Percentiles rank a stretch among this genome's conserved stretches.
phyloP scores from a whole-genome alignment of 108 stramenopile genomes.

The Cafeteria roenbergensis region DNA sequence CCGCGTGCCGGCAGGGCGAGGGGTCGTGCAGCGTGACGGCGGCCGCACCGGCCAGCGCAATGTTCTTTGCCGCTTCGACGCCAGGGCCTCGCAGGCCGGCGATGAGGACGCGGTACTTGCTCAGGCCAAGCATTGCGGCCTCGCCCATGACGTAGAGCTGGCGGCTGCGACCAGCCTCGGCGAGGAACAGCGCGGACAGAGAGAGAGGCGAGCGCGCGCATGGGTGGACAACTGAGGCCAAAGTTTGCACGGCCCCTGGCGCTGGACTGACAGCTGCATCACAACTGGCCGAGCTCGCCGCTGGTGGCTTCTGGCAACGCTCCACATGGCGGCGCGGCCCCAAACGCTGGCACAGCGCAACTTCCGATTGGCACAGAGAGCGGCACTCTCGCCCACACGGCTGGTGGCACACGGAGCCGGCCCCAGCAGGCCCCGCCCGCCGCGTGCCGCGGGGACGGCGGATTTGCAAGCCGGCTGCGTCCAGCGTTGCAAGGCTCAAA shows the following conservation, averaged over 20 bases:
- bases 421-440: no score
- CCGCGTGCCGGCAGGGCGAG: neutral
- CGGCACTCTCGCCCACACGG: neutral
- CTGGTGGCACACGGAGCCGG: neutral
- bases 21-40: slow-evolving; percentile 13
- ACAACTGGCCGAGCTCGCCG: no score
- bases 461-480: no score
- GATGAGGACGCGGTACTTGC: slow-evolving; percentile 68
- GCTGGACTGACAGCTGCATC: no score
- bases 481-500: no score
- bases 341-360: no score
- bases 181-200: neutral
- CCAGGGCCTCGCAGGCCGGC: slow-evolving; percentile 77
- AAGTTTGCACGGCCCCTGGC: no score
- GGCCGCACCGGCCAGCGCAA: slow-evolving; percentile 72
- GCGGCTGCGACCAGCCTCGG: slow-evolving; percentile 26
- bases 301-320: no score
- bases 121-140: slow-evolving; percentile 90
- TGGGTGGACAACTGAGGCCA: no score
- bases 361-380: neutral
- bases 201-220: neutral
- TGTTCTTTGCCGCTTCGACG: slow-evolving; percentile 83
- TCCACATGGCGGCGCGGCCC: no score
- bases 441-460: no score
- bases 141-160: slow-evolving; percentile 99